Evolutionary conservation across 352 stramenopile species (phyloP).

Genomic region (Phytophthora cactorum): DNA sequence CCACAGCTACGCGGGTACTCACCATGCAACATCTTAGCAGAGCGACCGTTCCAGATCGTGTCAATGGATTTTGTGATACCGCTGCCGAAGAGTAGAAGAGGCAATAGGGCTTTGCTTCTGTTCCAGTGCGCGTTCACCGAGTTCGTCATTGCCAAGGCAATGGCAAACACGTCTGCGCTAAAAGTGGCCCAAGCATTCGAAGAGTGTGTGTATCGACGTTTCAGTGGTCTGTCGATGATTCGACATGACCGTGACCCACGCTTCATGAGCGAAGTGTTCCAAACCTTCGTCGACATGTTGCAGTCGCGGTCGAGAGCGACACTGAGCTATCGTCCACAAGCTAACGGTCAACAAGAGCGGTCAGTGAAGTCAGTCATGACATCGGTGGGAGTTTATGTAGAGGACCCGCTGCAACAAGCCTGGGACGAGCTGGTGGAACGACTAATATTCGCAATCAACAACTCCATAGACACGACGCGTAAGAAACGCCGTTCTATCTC

Average conservation of each 20-base stretch:
- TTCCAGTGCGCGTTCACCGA: neutral
- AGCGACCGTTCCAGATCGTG: neutral
- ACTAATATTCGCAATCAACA: too few relatives aligned
- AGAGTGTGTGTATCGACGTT: neutral
- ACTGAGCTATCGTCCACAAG: too few relatives aligned
- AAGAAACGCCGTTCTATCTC: too few relatives aligned
- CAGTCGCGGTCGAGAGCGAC: neutral
- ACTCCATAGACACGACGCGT: too few relatives aligned
- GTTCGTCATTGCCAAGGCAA: neutral
- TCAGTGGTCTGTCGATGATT: neutral
- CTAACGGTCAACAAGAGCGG: too few relatives aligned
- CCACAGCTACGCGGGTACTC: neutral
- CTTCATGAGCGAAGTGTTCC: neutral
- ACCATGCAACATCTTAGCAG: neutral
- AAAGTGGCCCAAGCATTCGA: neutral
- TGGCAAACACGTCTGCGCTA: too few relatives aligned
- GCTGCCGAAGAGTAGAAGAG: neutral
- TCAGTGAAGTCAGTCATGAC: too few relatives aligned
- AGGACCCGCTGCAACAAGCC: too few relatives aligned
- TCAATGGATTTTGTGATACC: constrained; percentile 3
- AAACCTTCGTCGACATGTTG: neutral
- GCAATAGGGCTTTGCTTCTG: neutral
- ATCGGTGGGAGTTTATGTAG: too few relatives aligned
- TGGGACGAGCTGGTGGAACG: too few relatives aligned
- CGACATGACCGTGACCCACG: neutral